phyloP scores from a whole-genome alignment of 768 basidiomycete species.

The Tricholoma furcatifolium region DNA sequence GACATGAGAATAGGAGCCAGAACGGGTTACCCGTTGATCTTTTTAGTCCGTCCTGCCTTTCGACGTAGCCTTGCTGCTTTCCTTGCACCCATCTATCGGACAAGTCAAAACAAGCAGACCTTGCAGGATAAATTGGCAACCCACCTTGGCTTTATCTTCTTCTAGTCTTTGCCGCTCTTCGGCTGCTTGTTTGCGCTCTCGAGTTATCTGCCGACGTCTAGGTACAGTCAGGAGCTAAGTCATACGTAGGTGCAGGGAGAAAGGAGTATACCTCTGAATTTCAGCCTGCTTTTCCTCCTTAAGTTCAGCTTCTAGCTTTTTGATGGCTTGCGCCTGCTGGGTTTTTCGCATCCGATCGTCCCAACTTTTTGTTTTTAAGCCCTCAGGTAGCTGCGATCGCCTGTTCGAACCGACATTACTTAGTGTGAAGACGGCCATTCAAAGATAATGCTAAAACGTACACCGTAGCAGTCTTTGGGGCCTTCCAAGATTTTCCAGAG shows the following conservation, averaged over 20 bases:
- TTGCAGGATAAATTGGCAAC: slow-evolving; percentile 9
- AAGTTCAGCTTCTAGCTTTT: slow-evolving; percentile 70
- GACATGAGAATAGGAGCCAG: slow-evolving; percentile 1
- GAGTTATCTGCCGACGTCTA: slow-evolving; percentile 67
- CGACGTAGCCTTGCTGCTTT: slow-evolving; percentile 74
- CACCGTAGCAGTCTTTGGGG: slow-evolving; percentile 48
- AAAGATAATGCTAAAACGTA: slow-evolving; percentile 25
- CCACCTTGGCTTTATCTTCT: slow-evolving; percentile 63
- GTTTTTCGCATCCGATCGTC: slow-evolving; percentile 68
- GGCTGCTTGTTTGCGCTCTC: slow-evolving; percentile 67
- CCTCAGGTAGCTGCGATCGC: slow-evolving; percentile 64
- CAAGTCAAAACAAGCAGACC: background rate
- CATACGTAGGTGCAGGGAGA: background rate
- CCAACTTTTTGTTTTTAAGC: slow-evolving; percentile 67
- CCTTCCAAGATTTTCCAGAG: slow-evolving; percentile 73
- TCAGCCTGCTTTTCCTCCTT: slow-evolving; percentile 77
- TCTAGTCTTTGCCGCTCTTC: slow-evolving; percentile 71
- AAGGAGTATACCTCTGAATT: slow-evolving; percentile 46
- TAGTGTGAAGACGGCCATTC: background rate
- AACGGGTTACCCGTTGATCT: slow-evolving; percentile 63
- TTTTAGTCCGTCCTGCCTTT: slow-evolving; percentile 75
- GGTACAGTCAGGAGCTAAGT: slow-evolving; percentile 5
- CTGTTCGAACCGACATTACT: slow-evolving; percentile 34
- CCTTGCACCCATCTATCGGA: slow-evolving; percentile 70
- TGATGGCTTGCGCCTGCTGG: slow-evolving; percentile 64